Percentiles rank a stretch among this genome's conserved stretches.
phyloP scores from a whole-genome alignment of 2,329 filamentous ascomycete species.

The Cladophialophora bantiana region DNA sequence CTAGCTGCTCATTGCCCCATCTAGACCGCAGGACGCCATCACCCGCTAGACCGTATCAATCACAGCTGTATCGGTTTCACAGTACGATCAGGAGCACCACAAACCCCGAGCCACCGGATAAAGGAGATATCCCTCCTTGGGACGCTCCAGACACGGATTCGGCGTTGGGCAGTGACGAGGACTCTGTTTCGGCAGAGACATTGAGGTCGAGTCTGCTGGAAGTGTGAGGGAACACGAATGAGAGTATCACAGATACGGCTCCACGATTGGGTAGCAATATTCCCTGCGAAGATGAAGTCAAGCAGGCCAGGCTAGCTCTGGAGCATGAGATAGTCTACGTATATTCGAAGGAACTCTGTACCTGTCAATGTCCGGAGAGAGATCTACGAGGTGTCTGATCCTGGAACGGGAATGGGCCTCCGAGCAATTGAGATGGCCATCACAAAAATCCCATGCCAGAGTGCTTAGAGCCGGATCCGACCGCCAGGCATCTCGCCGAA shows the following conservation, averaged over 20 bases:
- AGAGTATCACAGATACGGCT: slow-evolving; percentile 34
- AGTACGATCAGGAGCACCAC: too few relatives aligned
- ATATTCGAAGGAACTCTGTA: slow-evolving; percentile 24
- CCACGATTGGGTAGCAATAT: slow-evolving; percentile 27
- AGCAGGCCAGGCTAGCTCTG: slow-evolving; percentile 46
- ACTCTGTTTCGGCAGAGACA: too few relatives aligned
- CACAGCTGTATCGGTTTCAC: too few relatives aligned
- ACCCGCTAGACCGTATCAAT: too few relatives aligned
- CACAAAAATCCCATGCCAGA: slow-evolving; percentile 36
- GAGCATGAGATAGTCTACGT: slow-evolving; percentile 24
- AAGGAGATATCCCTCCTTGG: too few relatives aligned
- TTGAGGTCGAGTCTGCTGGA: too few relatives aligned
- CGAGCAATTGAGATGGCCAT: slow-evolving; percentile 38
- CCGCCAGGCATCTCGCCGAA: slow-evolving; percentile 41
- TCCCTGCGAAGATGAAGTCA: slow-evolving; percentile 45
- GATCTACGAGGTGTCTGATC: slow-evolving; percentile 30
- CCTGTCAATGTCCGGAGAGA: slow-evolving; percentile 22
- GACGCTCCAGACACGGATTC: too few relatives aligned
- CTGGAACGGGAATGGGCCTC: slow-evolving; percentile 35
- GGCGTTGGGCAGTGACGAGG: too few relatives aligned
- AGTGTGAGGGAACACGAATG: slow-evolving; percentile 39
- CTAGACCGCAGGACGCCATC: too few relatives aligned
- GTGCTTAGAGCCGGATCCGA: slow-evolving; percentile 36
- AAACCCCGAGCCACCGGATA: too few relatives aligned
- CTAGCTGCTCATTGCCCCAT: too few relatives aligned